Evolutionary conservation across 2,329 filamentous ascomycete species (phyloP), one percentile per base, ranked within the genome.

Genomic region (Calonectria multiphialidica): DNA sequence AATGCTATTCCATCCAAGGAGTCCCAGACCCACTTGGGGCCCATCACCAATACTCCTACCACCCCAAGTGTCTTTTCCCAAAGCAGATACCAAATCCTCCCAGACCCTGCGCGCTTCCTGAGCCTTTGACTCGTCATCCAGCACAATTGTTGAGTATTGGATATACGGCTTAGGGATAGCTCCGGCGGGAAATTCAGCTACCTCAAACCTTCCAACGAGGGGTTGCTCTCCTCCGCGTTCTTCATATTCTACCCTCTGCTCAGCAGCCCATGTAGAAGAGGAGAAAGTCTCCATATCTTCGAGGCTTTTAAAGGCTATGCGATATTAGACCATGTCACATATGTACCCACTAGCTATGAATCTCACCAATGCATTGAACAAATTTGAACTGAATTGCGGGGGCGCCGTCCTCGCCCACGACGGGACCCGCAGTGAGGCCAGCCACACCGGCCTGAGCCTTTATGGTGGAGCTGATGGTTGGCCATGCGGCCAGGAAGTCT

Each of bases 1-100:
- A 1, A 74, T n/a, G 12, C 49, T 74, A 1, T 74, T 57, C 72
- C 72, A 74, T 33, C 62, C 72, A 15, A 74, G 3, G 13, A 74
- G n/a, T 1, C 23, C 72, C 1, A 74, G 16, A 2, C 70, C 72
- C 8, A 72, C 47, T 1, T 40, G 33, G 2, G 63, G 25, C 7
- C 47, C 69, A 35, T 69, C 66, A 5, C 61, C 61, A 4, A 72
- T 23, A 35, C 59, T 64, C 30, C 37, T 42, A 1, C 72, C 72
- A 1, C 72, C 72, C 30, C 69, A 40, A 0, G 72, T 69, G 0
- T 49, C 37, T 40, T 72, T 74, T 6, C 72, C 69, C 12, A 74
- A 40, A 8, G 59, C 30, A 15, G 21, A 23, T 13, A 15, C 30
- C 9, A 74, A 47, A 23, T 72, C 66, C n/a, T 23, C 18, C 72